These are phyloP conservation scores for Wallacemonas rigidus DNA, from an alignment of 208 protist species.

Conservation along the genomic window DNA sequence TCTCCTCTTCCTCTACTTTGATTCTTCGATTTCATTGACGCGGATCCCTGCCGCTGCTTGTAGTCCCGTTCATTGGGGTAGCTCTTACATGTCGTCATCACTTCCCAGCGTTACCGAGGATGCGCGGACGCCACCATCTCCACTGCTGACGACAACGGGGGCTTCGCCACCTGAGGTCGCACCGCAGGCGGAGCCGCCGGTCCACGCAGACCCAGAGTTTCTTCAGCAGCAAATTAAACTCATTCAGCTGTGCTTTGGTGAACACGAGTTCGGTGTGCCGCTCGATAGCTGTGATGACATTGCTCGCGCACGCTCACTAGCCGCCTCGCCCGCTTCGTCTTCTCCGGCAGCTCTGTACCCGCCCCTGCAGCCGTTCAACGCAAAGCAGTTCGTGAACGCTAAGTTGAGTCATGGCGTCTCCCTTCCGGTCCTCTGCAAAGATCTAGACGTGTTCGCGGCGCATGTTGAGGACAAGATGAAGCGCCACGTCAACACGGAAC, in stretches of 20 bases:
- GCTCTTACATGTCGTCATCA: too few species aligned
- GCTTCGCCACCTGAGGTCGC: background rate
- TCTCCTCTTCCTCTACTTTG: too few species aligned
- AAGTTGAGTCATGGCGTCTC: conserved; percentile 79
- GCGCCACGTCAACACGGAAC: conserved; percentile 74
- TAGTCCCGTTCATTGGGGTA: too few species aligned
- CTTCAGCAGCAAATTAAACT: conserved; percentile 71
- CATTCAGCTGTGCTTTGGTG: conserved; percentile 84
- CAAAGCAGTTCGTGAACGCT: conserved; percentile 52
- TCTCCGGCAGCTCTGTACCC: background rate
- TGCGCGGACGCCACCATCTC: too few species aligned
- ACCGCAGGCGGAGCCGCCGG: background rate
- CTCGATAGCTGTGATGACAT: conserved; percentile 31
- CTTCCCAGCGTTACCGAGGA: too few species aligned
- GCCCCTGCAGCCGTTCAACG: background rate
- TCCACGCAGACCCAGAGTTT: conserved; percentile 14
- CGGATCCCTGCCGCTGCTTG: too few species aligned
- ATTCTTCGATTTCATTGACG: too few species aligned
- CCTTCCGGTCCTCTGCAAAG: conserved; percentile 55
- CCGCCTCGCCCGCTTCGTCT: background rate
- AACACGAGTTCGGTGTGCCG: conserved; percentile 85
- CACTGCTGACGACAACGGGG: too few species aligned
- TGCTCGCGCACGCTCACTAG: background rate
- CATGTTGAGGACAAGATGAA: conserved; percentile 64
- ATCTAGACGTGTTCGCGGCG: conserved; percentile 63